phyloP scores from a whole-genome alignment of 2,329 filamentous ascomycete genomes.

The Aaosphaeria pasadenensis region DNA sequence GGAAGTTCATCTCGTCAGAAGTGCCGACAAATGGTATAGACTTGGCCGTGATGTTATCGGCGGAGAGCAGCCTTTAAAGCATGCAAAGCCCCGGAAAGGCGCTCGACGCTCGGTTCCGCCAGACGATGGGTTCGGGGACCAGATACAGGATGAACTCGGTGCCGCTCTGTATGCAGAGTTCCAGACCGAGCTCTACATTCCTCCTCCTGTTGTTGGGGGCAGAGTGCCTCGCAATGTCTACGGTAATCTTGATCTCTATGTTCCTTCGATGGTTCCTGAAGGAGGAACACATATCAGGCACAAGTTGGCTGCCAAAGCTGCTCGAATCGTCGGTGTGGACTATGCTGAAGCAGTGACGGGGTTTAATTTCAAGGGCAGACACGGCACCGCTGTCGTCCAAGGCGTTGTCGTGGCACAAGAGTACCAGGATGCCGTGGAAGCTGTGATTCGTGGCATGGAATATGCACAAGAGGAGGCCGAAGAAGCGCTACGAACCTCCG shows the following conservation, averaged over 20 bases:
- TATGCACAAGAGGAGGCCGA: slow-evolving; percentile 64
- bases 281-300: slow-evolving; percentile 59
- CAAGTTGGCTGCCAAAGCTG: slow-evolving; percentile 65
- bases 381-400: slow-evolving; percentile 78
- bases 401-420: slow-evolving; percentile 76
- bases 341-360: slow-evolving; percentile 88
- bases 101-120: slow-evolving; percentile 20
- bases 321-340: slow-evolving; percentile 73
- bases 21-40: slow-evolving; percentile 86
- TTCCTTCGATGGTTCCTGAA: slow-evolving; percentile 60
- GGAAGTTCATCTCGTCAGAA: slow-evolving; percentile 76
- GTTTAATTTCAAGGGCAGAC: slow-evolving; percentile 81
- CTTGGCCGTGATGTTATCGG: slow-evolving; percentile 73
- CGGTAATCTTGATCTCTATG: slow-evolving; percentile 63
- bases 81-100: slow-evolving; percentile 42
- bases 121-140: slow-evolving; percentile 31
- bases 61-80: slow-evolving; percentile 80
- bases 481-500: slow-evolving; percentile 50
- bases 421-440: slow-evolving; percentile 67
- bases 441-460: slow-evolving; percentile 65
- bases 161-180: slow-evolving; percentile 57
- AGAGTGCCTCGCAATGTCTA: slow-evolving; percentile 62
- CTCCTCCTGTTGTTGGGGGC: slow-evolving; percentile 73
- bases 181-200: slow-evolving; percentile 68
- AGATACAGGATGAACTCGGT: slow-evolving; percentile 41